Percentiles rank a stretch among this genome's conserved stretches.
These are phyloP conservation scores for Parascedosporium putredinis DNA, from an alignment of 2,329 filamentous ascomycete species.

Conservation along the genomic window DNA sequence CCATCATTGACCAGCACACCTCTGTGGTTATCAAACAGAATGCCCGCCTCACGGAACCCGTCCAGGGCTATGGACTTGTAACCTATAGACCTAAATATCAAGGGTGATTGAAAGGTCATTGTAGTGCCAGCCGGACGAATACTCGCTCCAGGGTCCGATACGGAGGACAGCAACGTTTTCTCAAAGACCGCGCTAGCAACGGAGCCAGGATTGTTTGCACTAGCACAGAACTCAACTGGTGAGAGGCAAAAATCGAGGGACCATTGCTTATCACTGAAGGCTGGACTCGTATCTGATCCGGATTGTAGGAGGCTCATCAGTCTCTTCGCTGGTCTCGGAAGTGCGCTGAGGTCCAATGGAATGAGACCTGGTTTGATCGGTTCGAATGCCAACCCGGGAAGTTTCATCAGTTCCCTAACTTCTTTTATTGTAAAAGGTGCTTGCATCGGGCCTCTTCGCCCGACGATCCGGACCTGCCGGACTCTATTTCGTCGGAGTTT, in stretches of 20 bases:
- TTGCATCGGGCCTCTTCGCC: constrained; percentile 80
- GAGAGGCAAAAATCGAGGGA: constrained; percentile 77
- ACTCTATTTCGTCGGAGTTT: constrained; percentile 62
- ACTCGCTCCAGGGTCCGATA: constrained; percentile 40
- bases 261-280: constrained; percentile 58
- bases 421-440: constrained; percentile 93
- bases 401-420: constrained; percentile 72
- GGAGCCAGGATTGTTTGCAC: constrained; percentile 28
- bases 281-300: constrained; percentile 37
- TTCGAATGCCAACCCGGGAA: constrained; percentile 62
- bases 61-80: constrained; percentile 74
- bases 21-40: constrained; percentile 64
- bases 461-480: constrained; percentile 75
- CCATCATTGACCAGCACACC: constrained; percentile 80
- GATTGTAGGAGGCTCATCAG: constrained; percentile 67
- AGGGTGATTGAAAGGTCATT: constrained; percentile 47
- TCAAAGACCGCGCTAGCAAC: constrained; percentile 62
- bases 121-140: constrained; percentile 38
- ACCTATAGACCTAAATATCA: constrained; percentile 89
- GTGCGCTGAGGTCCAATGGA: constrained; percentile 53
- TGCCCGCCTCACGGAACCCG: constrained; percentile 61
- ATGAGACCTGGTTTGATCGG: constrained; percentile 57
- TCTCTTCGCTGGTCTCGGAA: constrained; percentile 66
- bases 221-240: constrained; percentile 56
- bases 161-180: constrained; percentile 44